These are phyloP conservation scores for Malus sylvestris DNA, from an alignment of 306 rosid genomes.

Conservation along the genomic window DNA sequence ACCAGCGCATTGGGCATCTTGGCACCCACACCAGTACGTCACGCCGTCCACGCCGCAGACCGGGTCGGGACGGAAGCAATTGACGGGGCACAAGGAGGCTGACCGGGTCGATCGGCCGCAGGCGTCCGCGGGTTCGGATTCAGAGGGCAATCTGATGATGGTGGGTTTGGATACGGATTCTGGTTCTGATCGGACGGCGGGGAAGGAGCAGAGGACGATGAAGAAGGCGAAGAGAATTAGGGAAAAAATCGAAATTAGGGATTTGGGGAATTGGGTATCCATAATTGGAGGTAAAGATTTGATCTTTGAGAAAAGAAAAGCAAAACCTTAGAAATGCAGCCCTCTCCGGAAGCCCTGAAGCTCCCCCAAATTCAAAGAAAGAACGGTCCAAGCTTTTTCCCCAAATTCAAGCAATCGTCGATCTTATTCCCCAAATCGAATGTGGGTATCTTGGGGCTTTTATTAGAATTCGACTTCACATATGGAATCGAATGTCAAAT, in stretches of 20 bases:
- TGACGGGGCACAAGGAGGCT: slow-evolving; percentile 53
- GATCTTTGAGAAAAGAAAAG: slow-evolving; percentile 1
- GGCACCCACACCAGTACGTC: slow-evolving; percentile 96
- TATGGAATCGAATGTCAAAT: background rate
- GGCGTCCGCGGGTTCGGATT: background rate
- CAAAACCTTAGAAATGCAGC: background rate
- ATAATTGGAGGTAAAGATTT: slow-evolving; percentile 24
- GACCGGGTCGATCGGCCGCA: slow-evolving; percentile 23
- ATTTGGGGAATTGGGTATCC: slow-evolving; percentile 19
- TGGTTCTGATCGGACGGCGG: slow-evolving; percentile 26
- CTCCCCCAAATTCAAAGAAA: background rate
- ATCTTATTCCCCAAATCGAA: background rate
- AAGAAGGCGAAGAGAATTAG: slow-evolving; percentile 6
- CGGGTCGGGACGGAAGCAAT: slow-evolving; percentile 78
- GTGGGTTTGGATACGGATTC: slow-evolving; percentile 3
- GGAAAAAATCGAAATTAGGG: background rate
- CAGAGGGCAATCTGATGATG: slow-evolving; percentile 38
- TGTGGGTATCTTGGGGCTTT: background rate
- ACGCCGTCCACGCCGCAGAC: slow-evolving; percentile 86
- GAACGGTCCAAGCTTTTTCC: background rate
- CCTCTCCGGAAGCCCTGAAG: background rate
- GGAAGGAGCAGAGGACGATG: slow-evolving; percentile 19
- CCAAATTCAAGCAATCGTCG: background rate
- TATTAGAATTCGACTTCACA: background rate
- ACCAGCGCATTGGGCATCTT: slow-evolving; percentile 72